Conservation (phyloP, 768 basidiomycete species). For the Amanita rimosa region DNA sequence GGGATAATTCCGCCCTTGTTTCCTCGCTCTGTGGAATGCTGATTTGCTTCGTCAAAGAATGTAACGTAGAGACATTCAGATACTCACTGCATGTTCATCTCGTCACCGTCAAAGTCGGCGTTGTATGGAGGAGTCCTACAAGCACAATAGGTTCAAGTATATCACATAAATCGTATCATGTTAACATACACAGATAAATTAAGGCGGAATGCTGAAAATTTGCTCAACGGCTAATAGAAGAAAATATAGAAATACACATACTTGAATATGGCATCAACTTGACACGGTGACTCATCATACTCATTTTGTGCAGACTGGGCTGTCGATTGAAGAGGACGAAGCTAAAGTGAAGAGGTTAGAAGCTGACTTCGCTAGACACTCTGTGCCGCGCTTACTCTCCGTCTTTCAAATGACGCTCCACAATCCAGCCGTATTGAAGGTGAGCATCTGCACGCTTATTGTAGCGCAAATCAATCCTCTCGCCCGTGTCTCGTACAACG, state of each 20-base stretch:
- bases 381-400: constrained; percentile 82
- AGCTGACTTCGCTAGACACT: constrained; percentile 1
- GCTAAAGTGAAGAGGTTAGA: constrained; percentile 24
- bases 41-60: constrained; percentile 6
- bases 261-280: constrained; percentile 98
- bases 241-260: constrained; percentile 29
- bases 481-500: constrained; percentile 93
- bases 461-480: constrained; percentile 93
- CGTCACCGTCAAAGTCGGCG: constrained; percentile 99
- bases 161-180: constrained; percentile 11
- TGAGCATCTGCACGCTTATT: constrained; percentile 94
- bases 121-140: constrained; percentile 91
- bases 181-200: constrained; percentile 90
- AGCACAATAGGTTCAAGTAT: constrained; percentile 15
- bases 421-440: constrained; percentile 96
- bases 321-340: constrained; percentile 97
- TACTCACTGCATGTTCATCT: constrained; percentile 99
- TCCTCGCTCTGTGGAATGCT: constrained; percentile 98
- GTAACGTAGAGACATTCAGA: not conserved
- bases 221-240: not conserved
- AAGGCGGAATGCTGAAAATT: constrained; percentile 73
- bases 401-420: constrained; percentile 94
- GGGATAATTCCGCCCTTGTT: constrained; percentile 93
- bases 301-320: constrained; percentile 98
- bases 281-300: constrained; percentile 99